phyloP scores from a whole-genome alignment of 345 rosid species.

The Populus simonii region DNA sequence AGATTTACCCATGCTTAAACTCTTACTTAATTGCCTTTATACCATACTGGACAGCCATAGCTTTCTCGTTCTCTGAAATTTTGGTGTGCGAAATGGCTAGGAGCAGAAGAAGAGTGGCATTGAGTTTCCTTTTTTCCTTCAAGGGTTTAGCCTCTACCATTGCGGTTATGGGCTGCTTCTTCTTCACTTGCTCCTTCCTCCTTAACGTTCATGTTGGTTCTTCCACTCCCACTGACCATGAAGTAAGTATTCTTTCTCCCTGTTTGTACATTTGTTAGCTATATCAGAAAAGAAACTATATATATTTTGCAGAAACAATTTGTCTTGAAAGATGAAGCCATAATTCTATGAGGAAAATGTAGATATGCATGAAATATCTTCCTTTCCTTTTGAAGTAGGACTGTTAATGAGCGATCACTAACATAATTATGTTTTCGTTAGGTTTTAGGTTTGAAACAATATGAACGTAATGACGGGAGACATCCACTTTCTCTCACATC shows the following conservation, averaged over 20 bases:
- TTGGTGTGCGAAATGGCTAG: neutral
- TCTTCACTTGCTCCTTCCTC: neutral
- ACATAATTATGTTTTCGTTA: too few species aligned
- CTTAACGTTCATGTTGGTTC: neutral
- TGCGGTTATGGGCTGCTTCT: neutral
- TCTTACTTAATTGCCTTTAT: too few species aligned
- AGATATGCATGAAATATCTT: too few species aligned
- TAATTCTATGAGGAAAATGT: too few species aligned
- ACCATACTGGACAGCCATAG: neutral
- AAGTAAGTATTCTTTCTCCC: neutral
- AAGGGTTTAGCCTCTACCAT: neutral
- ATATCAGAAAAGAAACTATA: too few species aligned
- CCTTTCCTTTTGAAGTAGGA: too few species aligned
- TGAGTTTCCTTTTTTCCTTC: neutral
- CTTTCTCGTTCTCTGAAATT: neutral
- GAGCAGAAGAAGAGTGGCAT: neutral
- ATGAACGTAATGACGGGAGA: neutral
- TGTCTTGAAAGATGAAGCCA: neutral
- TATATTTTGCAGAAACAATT: neutral
- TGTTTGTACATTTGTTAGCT: neutral
- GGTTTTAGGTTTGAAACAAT: too few species aligned
- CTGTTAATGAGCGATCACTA: too few species aligned
- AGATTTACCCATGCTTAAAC: neutral
- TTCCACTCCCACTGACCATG: neutral
- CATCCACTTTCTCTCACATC: neutral